phyloP scores from a whole-genome alignment of 2,329 filamentous ascomycete genomes.

The Apiospora pterosperma region DNA sequence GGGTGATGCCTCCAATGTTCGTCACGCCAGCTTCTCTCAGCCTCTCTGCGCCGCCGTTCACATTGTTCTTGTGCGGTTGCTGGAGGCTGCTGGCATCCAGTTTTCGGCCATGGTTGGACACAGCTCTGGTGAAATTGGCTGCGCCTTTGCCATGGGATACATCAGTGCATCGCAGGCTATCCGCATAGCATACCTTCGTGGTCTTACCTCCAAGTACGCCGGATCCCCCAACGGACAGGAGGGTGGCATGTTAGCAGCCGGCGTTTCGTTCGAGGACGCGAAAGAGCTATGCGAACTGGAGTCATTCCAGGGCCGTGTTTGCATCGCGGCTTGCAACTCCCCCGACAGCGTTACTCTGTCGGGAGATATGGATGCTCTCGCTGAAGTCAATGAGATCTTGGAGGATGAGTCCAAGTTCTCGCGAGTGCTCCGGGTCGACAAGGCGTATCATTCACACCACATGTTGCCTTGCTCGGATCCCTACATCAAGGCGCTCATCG shows the following conservation, averaged over 20 bases:
- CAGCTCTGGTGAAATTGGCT: slow-evolving; percentile 47
- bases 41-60: slow-evolving; percentile 53
- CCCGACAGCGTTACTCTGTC: slow-evolving; percentile 29
- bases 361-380: slow-evolving; percentile 27
- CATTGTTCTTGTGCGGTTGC: slow-evolving; percentile 37
- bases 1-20: slow-evolving; percentile 22
- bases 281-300: slow-evolving; percentile 15
- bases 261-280: slow-evolving; percentile 33
- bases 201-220: slow-evolving; percentile 25
- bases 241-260: slow-evolving; percentile 48
- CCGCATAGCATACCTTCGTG: slow-evolving; percentile 41
- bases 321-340: slow-evolving; percentile 32
- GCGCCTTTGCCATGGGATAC: slow-evolving; percentile 45
- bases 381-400: slow-evolving; percentile 13
- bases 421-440: slow-evolving; percentile 36
- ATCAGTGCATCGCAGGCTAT: slow-evolving; percentile 40
- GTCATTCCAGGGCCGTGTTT: slow-evolving; percentile 23
- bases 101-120: slow-evolving; percentile 41
- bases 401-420: slow-evolving; percentile 24
- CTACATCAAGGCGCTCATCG: not conserved
- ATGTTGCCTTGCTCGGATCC: slow-evolving; percentile 33
- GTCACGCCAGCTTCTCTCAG: slow-evolving; percentile 37
- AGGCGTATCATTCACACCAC: slow-evolving; percentile 47
- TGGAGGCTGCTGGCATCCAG: slow-evolving; percentile 23
- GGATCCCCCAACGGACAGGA: not conserved